Conservation (phyloP, 2,329 filamentous ascomycete genomes). For the Monilinia fructigena region DNA sequence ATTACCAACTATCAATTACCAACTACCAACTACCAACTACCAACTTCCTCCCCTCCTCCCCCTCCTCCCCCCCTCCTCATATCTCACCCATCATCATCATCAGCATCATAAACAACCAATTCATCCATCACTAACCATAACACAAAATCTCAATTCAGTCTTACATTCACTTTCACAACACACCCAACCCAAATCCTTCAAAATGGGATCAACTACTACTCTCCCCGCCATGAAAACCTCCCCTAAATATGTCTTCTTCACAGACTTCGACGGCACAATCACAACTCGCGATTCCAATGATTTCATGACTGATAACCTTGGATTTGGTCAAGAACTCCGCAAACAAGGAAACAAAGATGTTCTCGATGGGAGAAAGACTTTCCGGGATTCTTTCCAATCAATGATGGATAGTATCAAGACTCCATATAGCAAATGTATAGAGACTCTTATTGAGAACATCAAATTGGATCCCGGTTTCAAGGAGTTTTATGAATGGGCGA, state of each 20-base stretch:
- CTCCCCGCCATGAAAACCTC: constrained; percentile 62
- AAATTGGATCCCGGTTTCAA: constrained; percentile 84
- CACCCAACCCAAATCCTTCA: not conserved
- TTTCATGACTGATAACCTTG: constrained; percentile 84
- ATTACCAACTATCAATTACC: too few relatives aligned
- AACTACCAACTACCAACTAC: not conserved
- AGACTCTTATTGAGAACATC: constrained; percentile 77
- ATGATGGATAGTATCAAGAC: constrained; percentile 87
- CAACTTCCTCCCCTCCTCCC: not conserved
- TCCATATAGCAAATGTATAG: constrained; percentile 79
- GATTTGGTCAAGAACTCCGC: constrained; percentile 73
- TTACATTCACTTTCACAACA: too few relatives aligned
- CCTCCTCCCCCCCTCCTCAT: not conserved
- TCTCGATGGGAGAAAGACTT: constrained; percentile 66
- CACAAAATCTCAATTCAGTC: not conserved
- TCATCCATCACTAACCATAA: constrained; percentile 7
- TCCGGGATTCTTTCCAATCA: constrained; percentile 82
- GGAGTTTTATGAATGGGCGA: constrained; percentile 82
- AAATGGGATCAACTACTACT: constrained; percentile 38
- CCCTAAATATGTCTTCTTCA: constrained; percentile 96
- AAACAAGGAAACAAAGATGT: constrained; percentile 73
- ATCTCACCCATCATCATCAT: not conserved
- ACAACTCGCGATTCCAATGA: constrained; percentile 69
- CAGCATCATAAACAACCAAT: not conserved
- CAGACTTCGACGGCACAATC: constrained; percentile 97